phyloP scores from a whole-genome alignment of 169 alveolate genomes.

The Plasmodium ovale region DNA sequence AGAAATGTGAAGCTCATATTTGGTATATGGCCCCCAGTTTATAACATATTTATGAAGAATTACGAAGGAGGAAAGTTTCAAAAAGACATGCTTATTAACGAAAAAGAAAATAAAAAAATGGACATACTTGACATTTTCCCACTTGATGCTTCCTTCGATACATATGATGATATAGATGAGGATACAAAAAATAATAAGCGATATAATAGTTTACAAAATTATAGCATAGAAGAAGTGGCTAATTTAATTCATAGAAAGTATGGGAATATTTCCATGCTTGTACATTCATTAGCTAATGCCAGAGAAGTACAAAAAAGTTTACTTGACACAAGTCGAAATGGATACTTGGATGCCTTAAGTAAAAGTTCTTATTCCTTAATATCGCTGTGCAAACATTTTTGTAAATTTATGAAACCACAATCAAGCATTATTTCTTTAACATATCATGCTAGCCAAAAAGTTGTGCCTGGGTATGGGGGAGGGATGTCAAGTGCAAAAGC shows the following conservation, averaged over 20 bases:
- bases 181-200: constrained; percentile 84
- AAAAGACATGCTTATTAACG: constrained; percentile 59
- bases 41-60: constrained; percentile 75
- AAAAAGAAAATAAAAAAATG: constrained; percentile 49
- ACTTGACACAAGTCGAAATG: constrained; percentile 85
- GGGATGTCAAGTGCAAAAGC: constrained; percentile 90
- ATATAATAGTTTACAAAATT: constrained; percentile 80
- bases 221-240: constrained; percentile 81
- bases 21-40: constrained; percentile 84
- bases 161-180: constrained; percentile 82
- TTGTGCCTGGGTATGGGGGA: constrained; percentile 88
- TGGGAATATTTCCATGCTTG: constrained; percentile 83
- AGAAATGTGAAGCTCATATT: constrained; percentile 78
- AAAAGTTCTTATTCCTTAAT: constrained; percentile 86
- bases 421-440: constrained; percentile 82
- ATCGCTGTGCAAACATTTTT: constrained; percentile 83
- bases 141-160: constrained; percentile 86
- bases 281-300: constrained; percentile 88
- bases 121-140: constrained; percentile 81
- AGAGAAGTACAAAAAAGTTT: constrained; percentile 86
- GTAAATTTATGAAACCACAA: constrained; percentile 83
- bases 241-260: constrained; percentile 66
- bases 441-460: constrained; percentile 83
- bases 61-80: constrained; percentile 70
- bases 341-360: constrained; percentile 86